Conservation (phyloP, 805 yeast species). For the Barnettozyma californica region DNA sequence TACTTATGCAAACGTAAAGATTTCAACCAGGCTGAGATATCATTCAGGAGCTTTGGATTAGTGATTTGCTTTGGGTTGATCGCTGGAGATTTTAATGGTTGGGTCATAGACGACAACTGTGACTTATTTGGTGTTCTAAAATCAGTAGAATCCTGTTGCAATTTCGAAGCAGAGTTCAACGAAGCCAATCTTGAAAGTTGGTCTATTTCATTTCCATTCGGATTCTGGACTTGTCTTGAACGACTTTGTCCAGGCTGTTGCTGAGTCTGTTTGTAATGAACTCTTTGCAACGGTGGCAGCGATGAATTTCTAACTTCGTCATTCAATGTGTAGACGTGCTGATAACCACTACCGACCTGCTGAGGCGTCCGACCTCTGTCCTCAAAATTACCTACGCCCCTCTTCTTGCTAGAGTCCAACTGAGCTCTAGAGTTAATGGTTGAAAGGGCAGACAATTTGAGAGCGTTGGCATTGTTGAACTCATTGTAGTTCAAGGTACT, state of each 20-base stretch:
- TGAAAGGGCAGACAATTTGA: conserved; percentile 61
- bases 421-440: conserved; percentile 53
- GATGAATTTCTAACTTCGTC: conserved; percentile 17
- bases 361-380: neutral
- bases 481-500: conserved; percentile 16
- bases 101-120: neutral
- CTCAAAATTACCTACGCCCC: conserved; percentile 1
- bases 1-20: conserved; percentile 88
- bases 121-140: conserved; percentile 10
- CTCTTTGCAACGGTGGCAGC: conserved; percentile 24
- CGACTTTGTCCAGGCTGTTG: conserved; percentile 1
- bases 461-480: conserved; percentile 32
- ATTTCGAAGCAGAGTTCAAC: conserved; percentile 19
- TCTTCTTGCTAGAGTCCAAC: conserved; percentile 33
- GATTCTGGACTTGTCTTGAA: neutral
- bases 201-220: conserved; percentile 6
- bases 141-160: conserved; percentile 10
- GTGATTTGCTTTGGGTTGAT: conserved; percentile 48
- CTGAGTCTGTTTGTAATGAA: conserved; percentile 12
- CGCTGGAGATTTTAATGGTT: conserved; percentile 35
- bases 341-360: neutral
- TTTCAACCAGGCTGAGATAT: conserved; percentile 91
- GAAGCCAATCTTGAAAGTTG: conserved; percentile 18
- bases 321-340: conserved; percentile 1
- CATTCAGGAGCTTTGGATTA: conserved; percentile 51